phyloP scores from a whole-genome alignment of 108 stramenopile genomes.

The Discostella pseudostelligera region DNA sequence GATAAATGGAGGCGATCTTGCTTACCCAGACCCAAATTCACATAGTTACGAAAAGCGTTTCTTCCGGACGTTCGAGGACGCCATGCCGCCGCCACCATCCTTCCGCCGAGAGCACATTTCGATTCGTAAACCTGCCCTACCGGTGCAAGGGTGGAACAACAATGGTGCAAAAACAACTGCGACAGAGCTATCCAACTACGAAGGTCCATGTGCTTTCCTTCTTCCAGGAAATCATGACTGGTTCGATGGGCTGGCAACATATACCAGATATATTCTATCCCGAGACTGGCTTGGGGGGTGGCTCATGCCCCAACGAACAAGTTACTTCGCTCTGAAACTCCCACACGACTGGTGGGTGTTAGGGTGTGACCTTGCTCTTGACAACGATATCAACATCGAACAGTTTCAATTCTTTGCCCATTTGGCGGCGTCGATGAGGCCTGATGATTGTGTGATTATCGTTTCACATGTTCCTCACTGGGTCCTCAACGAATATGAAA shows the following conservation, averaged over 20 bases:
- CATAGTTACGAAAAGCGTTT: conserved; percentile 56
- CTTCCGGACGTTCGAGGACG: conserved; percentile 67
- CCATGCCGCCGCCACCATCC: conserved; percentile 52
- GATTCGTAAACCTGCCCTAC: conserved; percentile 49
- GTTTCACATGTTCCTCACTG: conserved; percentile 63
- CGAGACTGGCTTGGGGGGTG: conserved; percentile 70
- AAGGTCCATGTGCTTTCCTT: conserved; percentile 28
- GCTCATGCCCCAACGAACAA: conserved; percentile 61
- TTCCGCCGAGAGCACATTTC: conserved; percentile 56
- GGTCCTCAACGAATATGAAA: conserved; percentile 51
- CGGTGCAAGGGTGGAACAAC: conserved; percentile 50
- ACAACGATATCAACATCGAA: conserved; percentile 61
- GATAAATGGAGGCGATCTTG: conserved; percentile 67
- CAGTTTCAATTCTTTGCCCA: conserved; percentile 69
- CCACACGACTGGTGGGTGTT: conserved; percentile 62
- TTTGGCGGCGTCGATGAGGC: conserved; percentile 37
- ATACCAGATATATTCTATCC: conserved; percentile 53
- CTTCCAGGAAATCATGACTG: conserved; percentile 72
- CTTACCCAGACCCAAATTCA: conserved; percentile 57
- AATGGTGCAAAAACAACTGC: not conserved
- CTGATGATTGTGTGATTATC: conserved; percentile 47
- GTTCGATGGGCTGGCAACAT: conserved; percentile 67
- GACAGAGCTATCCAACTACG: conserved; percentile 15
- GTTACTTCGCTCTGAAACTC: conserved; percentile 62
- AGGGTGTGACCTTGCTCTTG: conserved; percentile 55